phyloP scores from a whole-genome alignment of 2,329 filamentous ascomycete species.

The Tolypocladium nubicola region DNA sequence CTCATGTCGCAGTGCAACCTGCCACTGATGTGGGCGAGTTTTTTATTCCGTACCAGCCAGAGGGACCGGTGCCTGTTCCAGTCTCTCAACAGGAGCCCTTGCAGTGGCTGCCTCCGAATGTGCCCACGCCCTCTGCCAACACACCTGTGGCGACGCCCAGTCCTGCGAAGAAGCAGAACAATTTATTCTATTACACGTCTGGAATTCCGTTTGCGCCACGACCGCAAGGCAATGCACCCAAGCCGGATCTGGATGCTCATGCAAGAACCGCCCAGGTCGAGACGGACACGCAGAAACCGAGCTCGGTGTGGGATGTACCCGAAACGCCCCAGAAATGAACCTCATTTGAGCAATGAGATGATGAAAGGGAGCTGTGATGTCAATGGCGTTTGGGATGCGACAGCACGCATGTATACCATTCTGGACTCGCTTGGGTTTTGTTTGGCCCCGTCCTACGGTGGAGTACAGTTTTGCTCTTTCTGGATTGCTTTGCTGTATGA shows the following conservation, averaged over 20 bases:
- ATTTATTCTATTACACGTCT: conserved; percentile 27
- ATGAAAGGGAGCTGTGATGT: neutral
- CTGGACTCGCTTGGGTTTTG: neutral
- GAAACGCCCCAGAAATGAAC: conserved; percentile 18
- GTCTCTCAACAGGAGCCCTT: conserved; percentile 28
- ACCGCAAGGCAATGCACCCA: conserved; percentile 4
- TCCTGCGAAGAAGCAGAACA: conserved; percentile 21
- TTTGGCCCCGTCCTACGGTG: neutral
- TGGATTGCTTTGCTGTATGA: neutral
- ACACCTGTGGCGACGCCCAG: conserved; percentile 22
- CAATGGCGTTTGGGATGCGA: neutral
- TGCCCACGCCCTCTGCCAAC: conserved; percentile 21
- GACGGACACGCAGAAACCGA: neutral
- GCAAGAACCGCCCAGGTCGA: neutral
- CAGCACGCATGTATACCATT: neutral
- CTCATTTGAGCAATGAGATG: neutral
- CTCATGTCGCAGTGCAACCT: conserved; percentile 15
- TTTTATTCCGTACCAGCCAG: conserved; percentile 45
- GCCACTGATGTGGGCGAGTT: conserved; percentile 20
- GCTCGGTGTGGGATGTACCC: conserved; percentile 12
- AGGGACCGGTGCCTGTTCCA: conserved; percentile 34
- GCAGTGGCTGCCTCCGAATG: conserved; percentile 42
- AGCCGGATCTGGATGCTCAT: neutral
- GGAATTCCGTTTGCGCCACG: conserved; percentile 37
- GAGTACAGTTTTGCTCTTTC: neutral